Conservation (phyloP, 768 basidiomycete genomes). For the Hirschioporus abietinus region DNA sequence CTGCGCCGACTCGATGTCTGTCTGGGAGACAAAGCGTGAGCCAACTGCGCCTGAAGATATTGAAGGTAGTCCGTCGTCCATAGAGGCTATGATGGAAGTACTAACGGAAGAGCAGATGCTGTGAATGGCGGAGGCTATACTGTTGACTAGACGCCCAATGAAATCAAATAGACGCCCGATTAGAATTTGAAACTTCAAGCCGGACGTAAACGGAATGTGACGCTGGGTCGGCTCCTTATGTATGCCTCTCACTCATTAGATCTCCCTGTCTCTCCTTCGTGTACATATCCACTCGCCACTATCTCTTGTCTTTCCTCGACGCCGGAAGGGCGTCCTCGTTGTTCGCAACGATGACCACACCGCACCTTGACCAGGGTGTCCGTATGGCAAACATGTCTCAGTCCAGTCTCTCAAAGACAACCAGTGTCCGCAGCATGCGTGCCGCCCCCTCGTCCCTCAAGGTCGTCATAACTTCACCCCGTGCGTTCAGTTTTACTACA, state of each 20-base stretch:
- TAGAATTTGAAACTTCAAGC: neutral
- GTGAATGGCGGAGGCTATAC: neutral
- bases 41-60: slow-evolving; percentile 69
- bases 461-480: slow-evolving; percentile 63
- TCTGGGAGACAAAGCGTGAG: slow-evolving; percentile 79
- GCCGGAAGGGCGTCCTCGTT: neutral
- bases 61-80: slow-evolving; percentile 70
- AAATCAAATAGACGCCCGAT: neutral
- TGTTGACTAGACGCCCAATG: neutral
- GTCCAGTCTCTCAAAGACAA: slow-evolving; percentile 19
- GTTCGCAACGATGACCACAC: slow-evolving; percentile 2
- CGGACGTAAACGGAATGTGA: neutral
- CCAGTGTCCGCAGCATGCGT: slow-evolving; percentile 23
- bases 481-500: slow-evolving; percentile 35
- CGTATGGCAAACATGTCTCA: neutral
- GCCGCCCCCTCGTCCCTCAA: slow-evolving; percentile 27
- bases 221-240: neutral
- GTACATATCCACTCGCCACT: neutral
- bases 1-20: slow-evolving; percentile 70
- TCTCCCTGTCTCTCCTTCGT: neutral
- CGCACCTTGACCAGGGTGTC: neutral
- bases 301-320: neutral
- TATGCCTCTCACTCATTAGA: neutral
- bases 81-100: slow-evolving; percentile 20
- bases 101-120: slow-evolving; percentile 1